A percentile compares a stretch with the other conserved stretches of the same genome.
Evolutionary conservation across 2,329 filamentous ascomycete species (phyloP).

Genomic region (Colletotrichum godetiae): DNA sequence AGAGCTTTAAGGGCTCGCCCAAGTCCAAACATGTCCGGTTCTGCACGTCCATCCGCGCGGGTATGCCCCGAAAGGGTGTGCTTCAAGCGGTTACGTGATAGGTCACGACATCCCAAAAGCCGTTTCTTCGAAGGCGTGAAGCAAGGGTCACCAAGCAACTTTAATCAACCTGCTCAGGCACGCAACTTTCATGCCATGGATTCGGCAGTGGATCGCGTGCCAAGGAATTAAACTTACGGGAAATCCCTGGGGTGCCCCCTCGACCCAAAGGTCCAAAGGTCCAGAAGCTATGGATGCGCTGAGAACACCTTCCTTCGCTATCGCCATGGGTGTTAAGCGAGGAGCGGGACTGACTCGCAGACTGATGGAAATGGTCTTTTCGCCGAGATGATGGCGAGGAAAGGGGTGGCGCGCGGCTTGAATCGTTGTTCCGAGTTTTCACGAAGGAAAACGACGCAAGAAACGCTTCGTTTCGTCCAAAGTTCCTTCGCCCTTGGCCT

Average conservation of each 20-base stretch:
- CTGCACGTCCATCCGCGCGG: constrained; percentile 11
- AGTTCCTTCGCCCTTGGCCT: constrained; percentile 12
- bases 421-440: background rate
- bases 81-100: constrained; percentile 8
- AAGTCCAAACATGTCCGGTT: constrained; percentile 2
- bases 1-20: background rate
- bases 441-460: background rate
- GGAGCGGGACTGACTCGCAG: background rate
- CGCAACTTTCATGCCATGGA: background rate
- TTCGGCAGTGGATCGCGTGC: background rate
- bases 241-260: background rate
- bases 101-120: constrained; percentile 7
- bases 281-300: background rate
- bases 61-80: background rate
- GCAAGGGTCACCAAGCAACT: constrained; percentile 9
- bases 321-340: background rate
- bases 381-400: constrained; percentile 7
- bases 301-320: background rate
- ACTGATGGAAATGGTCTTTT: background rate
- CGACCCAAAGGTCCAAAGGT: background rate
- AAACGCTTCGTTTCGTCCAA: constrained; percentile 25
- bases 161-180: background rate
- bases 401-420: background rate
- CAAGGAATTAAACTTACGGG: constrained; percentile 2
- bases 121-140: background rate